Evolutionary conservation across 495 filamentous ascomycete species (phyloP), one percentile per base, ranked within the genome.

Genomic region (Cairneyella variabilis): DNA sequence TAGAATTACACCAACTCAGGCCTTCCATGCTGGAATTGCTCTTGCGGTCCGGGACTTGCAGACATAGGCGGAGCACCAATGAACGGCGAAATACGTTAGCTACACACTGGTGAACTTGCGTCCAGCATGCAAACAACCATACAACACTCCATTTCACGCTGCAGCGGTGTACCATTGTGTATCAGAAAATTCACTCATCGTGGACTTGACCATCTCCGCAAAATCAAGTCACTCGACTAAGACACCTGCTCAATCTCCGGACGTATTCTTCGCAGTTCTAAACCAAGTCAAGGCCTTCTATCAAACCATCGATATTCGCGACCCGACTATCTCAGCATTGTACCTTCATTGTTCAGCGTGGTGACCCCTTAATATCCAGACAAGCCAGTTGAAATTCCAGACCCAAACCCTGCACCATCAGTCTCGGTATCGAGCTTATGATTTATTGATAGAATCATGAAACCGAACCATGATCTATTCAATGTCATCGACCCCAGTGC

Each of bases 371-470:
- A 65, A 0, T 30, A 53, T 8, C 58, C 59, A 27, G 48, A 49
- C 10, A 54, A 44, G n/a, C 17, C 25, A 8, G 3, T 17, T 2
- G 9, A 59, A 1, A 49, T 72, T 8, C 72, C 71, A 5, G 22
- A 28, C 14, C 66, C 61, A 3, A 66, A 66, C 11, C 14, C 27
- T 4, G 51, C 59, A 6, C 66, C 71, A 0, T 68, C 69, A 0
- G 68, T 66, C 1, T 71, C 68, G 0, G 58, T 76, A 9, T 72
- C 71, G 1, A 73, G 71, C 30, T 54, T 76, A 56, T 71, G 71
- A 0, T 21, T 61, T 1, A 23, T 73, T 9, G 68, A 73, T 34
- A 49, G 45, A 0, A 52, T 68, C 2, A 55, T 74, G 4, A 23
- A 22, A 1, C 60, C 53, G 5, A 48, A 50, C 0, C 57, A 64